These are phyloP conservation scores for Dendrocalamus sinicus DNA, from an alignment of 176 grass and related monocot species.

Conservation along the genomic window DNA sequence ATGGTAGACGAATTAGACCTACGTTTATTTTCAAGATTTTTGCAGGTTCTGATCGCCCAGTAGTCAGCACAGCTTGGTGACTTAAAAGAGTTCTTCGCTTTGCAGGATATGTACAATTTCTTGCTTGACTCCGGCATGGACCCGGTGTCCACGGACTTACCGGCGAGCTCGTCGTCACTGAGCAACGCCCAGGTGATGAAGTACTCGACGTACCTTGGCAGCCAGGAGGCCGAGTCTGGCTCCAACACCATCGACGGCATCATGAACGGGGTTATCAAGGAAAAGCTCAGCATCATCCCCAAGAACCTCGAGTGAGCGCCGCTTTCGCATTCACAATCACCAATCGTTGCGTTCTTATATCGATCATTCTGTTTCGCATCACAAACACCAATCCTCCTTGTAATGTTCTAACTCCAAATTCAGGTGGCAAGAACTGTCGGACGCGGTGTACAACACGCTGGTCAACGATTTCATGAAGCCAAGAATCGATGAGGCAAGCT, in stretches of 20 bases:
- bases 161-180: neutral
- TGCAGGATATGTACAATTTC: constrained; percentile 71
- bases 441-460: constrained; percentile 41
- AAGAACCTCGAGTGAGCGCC: constrained; percentile 44
- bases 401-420: neutral
- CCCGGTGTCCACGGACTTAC: neutral
- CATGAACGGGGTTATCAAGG: constrained; percentile 69
- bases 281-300: constrained; percentile 72
- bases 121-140: constrained; percentile 60
- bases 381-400: neutral
- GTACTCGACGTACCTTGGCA: constrained; percentile 55
- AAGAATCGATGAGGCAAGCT: constrained; percentile 60
- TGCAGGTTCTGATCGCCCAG: no score
- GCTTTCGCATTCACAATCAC: neutral
- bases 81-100: no score
- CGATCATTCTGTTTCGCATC: neutral
- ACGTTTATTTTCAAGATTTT: no score
- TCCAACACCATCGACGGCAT: constrained; percentile 35
- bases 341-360: neutral
- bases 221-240: constrained; percentile 18
- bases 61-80: no score
- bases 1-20: no score
- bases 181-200: neutral
- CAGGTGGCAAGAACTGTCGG: constrained; percentile 20
- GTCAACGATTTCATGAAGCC: constrained; percentile 62